Conservation (phyloP, 2,329 filamentous ascomycete genomes). For the Fonsecaea erecta region DNA sequence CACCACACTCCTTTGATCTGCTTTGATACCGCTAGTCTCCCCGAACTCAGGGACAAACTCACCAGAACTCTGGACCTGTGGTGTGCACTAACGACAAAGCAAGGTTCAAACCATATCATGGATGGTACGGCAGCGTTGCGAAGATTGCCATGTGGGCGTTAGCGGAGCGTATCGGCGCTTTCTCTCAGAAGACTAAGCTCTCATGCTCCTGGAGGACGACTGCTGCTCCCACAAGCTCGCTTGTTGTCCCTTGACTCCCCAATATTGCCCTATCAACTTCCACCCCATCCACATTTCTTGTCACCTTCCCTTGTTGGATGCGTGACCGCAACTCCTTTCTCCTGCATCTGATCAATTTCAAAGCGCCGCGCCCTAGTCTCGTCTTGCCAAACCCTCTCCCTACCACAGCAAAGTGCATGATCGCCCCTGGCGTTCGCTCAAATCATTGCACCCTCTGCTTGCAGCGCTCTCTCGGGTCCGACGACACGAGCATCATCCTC, state of each 20-base stretch:
- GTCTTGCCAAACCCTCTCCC: neutral
- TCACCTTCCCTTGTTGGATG: slow-evolving; percentile 13
- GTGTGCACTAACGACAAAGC: neutral
- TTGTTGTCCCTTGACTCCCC: neutral
- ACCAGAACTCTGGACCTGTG: neutral
- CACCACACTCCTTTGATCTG: neutral
- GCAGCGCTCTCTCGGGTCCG: neutral
- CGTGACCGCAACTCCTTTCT: slow-evolving; percentile 5
- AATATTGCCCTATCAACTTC: neutral
- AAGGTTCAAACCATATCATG: neutral
- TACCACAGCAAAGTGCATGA: neutral
- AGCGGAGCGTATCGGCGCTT: slow-evolving; percentile 8
- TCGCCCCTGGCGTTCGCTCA: neutral
- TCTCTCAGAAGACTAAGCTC: neutral
- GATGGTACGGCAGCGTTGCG: neutral
- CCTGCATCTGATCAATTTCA: neutral
- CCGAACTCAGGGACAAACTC: neutral
- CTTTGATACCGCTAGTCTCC: neutral
- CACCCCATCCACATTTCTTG: neutral
- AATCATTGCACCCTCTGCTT: neutral
- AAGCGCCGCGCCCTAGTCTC: neutral
- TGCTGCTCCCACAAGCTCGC: neutral
- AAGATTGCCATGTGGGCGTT: neutral
- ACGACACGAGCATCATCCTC: neutral
- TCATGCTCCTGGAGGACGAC: neutral